Conservation (phyloP, 805 yeast species). For the Kregervanrija fluxuum region DNA sequence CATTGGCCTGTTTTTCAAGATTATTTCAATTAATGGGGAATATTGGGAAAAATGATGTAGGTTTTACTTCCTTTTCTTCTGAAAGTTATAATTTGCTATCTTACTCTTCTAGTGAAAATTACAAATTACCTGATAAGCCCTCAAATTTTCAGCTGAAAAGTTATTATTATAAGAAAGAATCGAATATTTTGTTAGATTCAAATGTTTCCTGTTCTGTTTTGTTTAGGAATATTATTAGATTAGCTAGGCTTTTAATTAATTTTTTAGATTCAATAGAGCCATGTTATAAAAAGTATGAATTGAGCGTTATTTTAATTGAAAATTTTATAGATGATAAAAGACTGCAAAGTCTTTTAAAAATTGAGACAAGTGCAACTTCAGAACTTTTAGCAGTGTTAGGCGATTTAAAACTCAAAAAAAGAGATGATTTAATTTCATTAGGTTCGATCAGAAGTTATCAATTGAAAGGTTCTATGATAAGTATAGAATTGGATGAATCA, state of each 20-base stretch:
- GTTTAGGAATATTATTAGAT: constrained; percentile 23
- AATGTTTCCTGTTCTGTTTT: constrained; percentile 19
- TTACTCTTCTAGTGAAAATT: constrained; percentile 3
- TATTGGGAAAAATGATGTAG: constrained; percentile 10
- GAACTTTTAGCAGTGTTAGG: constrained; percentile 36
- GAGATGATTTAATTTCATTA: constrained; percentile 34
- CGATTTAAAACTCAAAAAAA: constrained; percentile 40
- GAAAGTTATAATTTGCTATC: too few species aligned
- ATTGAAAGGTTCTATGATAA: constrained; percentile 26
- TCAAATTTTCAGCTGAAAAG: constrained; percentile 16
- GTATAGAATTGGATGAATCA: constrained; percentile 13
- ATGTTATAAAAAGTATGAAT: constrained; percentile 30
- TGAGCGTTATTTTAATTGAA: constrained; percentile 34
- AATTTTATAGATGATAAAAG: constrained; percentile 27
- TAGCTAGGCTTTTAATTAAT: constrained; percentile 21
- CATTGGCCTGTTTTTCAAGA: constrained; percentile 44
- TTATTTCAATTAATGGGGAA: constrained; percentile 25
- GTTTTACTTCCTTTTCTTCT: too few species aligned
- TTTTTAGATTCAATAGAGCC: constrained; percentile 20
- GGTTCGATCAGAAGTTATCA: constrained; percentile 25
- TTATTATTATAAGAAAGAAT: constrained; percentile 16
- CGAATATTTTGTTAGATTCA: constrained; percentile 14
- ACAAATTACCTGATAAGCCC: constrained; percentile 1
- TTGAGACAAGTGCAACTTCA: not conserved
- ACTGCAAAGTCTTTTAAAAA: constrained; percentile 14